phyloP scores from a whole-genome alignment of 441 rosid genomes.

The Populus hybrid region DNA sequence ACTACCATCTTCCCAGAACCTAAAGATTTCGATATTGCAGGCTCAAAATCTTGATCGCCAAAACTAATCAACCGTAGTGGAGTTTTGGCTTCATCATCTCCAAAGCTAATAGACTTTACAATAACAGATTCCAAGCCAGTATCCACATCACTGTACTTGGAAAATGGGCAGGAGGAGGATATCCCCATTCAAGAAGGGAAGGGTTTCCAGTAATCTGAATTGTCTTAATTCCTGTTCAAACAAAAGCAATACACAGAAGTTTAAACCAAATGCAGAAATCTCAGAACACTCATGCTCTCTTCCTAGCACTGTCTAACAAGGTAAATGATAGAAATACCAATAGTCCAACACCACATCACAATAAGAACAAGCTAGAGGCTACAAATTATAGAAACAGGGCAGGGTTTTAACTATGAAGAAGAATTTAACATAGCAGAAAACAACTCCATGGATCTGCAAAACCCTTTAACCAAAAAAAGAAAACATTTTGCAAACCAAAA shows the following conservation, averaged over 20 bases:
- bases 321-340: not conserved
- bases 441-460: conserved; percentile 18
- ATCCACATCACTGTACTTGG: conserved; percentile 47
- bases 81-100: conserved; percentile 45
- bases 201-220: conserved; percentile 4
- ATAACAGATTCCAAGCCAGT: conserved; percentile 52
- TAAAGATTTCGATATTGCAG: conserved; percentile 45
- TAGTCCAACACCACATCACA: not conserved
- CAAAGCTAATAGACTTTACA: conserved; percentile 64
- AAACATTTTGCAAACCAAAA: not conserved
- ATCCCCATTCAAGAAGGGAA: conserved; percentile 48
- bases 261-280: not conserved
- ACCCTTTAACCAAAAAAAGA: conserved; percentile 9
- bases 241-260: conserved; percentile 11
- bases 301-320: not conserved
- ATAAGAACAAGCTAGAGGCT: not conserved
- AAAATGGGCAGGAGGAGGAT: conserved; percentile 48
- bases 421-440: not conserved
- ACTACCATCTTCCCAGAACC: conserved; percentile 61
- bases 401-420: not conserved
- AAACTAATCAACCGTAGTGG: conserved; percentile 57
- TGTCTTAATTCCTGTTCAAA: conserved; percentile 25
- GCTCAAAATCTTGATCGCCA: conserved; percentile 41
- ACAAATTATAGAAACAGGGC: not conserved
- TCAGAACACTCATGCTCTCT: not conserved